These are phyloP conservation scores for Blastobotrys malaysiensis DNA, from an alignment of 1,139 yeast species.

Conservation along the genomic window DNA sequence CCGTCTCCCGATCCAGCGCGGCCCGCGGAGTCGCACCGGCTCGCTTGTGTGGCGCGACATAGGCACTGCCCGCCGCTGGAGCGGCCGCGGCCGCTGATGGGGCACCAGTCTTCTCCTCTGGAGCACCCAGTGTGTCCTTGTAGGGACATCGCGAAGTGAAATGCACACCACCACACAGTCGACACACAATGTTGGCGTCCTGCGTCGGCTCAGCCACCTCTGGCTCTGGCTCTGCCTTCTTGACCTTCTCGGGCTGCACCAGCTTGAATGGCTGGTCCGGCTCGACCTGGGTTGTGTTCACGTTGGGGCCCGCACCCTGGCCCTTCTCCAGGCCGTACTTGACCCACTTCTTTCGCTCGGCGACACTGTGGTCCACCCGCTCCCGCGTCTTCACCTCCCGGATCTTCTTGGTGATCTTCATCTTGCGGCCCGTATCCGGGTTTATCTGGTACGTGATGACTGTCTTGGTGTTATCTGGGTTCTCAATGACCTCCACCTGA, in stretches of 20 bases:
- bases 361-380: slow-evolving; percentile 51
- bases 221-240: slow-evolving; percentile 38
- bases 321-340: slow-evolving; percentile 82
- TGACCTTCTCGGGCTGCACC: slow-evolving; percentile 27
- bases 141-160: slow-evolving; percentile 94
- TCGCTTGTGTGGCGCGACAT: slow-evolving; percentile 79
- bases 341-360: slow-evolving; percentile 40
- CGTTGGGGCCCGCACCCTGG: slow-evolving; percentile 80
- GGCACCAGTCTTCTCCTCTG: slow-evolving; percentile 37
- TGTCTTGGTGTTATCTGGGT: slow-evolving; percentile 86
- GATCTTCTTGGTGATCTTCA: slow-evolving; percentile 80
- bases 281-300: slow-evolving; percentile 79
- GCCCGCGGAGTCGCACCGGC: slow-evolving; percentile 39
- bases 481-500: slow-evolving; percentile 61
- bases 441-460: slow-evolving; percentile 65
- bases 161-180: slow-evolving; percentile 92
- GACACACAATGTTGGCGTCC: slow-evolving; percentile 58
- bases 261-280: slow-evolving; percentile 54
- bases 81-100: slow-evolving; percentile 29
- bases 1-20: slow-evolving; percentile 54
- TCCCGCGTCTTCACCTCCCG: slow-evolving; percentile 73
- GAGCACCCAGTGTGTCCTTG: slow-evolving; percentile 76
- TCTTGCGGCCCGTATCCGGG: slow-evolving; percentile 77
- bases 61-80: slow-evolving; percentile 37
- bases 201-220: slow-evolving; percentile 45